Evolutionary conservation across 441 rosid genomes (phyloP).

Genomic region (Pelargonium citronellum): DNA sequence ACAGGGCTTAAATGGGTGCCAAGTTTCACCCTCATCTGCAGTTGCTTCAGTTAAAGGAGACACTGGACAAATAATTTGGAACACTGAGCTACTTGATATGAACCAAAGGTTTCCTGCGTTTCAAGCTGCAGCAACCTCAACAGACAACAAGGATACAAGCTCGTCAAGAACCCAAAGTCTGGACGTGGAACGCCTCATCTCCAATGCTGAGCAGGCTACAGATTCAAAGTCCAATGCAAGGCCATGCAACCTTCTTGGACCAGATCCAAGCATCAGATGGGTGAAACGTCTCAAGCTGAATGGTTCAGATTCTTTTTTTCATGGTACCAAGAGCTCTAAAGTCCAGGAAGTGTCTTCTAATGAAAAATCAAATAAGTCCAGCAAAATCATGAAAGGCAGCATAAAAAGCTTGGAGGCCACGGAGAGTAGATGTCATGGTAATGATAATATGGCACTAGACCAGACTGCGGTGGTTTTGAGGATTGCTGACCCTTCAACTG

Average conservation of each 20-base stretch:
- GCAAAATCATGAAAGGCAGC: constrained; percentile 30
- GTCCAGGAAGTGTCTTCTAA: constrained; percentile 38
- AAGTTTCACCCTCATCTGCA: constrained; percentile 25
- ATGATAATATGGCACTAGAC: constrained; percentile 23
- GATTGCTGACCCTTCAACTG: constrained; percentile 28
- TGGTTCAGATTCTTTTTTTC: constrained; percentile 29
- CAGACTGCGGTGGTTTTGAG: constrained; percentile 21
- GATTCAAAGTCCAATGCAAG: constrained; percentile 34
- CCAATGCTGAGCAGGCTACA: constrained; percentile 29
- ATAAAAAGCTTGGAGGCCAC: constrained; percentile 31
- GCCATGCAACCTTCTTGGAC: constrained; percentile 22
- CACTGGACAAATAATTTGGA: constrained; percentile 19
- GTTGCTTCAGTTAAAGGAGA: constrained; percentile 29
- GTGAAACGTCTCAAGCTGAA: constrained; percentile 72
- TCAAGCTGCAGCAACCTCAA: constrained; percentile 33
- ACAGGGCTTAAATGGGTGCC: constrained; percentile 35
- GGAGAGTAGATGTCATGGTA: constrained; percentile 25
- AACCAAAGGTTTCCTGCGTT: constrained; percentile 39
- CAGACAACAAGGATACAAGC: constrained; percentile 46
- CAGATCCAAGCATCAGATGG: constrained; percentile 63
- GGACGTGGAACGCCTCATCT: constrained; percentile 48
- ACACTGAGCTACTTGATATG: constrained; percentile 44
- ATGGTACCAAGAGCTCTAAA: constrained; percentile 42
- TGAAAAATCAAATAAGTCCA: constrained; percentile 35
- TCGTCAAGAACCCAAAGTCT: constrained; percentile 73